Conservation (phyloP, 2,329 filamentous ascomycete genomes). For the Trichoderma simmonsii region DNA sequence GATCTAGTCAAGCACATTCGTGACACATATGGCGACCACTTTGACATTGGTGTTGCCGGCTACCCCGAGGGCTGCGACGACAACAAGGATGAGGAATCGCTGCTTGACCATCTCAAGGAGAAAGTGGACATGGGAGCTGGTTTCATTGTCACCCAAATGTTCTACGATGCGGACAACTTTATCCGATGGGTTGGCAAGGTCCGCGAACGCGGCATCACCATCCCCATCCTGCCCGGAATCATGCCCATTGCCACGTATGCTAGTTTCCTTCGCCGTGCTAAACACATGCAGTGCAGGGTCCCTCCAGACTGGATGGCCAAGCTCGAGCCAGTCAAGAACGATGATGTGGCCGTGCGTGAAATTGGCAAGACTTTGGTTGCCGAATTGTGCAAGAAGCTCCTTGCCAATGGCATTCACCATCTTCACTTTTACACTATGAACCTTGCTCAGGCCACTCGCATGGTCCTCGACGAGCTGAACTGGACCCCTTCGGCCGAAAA, state of each 20-base stretch:
- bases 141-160: slow-evolving; percentile 99
- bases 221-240: slow-evolving; percentile 82
- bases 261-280: slow-evolving; percentile 83
- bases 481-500: slow-evolving; percentile 75
- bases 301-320: slow-evolving; percentile 76
- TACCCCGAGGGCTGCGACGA: slow-evolving; percentile 97
- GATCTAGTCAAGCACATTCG: slow-evolving; percentile 86
- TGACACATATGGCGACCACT: slow-evolving; percentile 67
- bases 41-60: slow-evolving; percentile 95
- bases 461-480: slow-evolving; percentile 87
- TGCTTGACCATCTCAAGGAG: slow-evolving; percentile 92
- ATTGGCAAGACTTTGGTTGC: slow-evolving; percentile 84
- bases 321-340: slow-evolving; percentile 92
- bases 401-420: slow-evolving; percentile 78
- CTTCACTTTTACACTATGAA: slow-evolving; percentile 99
- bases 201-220: slow-evolving; percentile 75
- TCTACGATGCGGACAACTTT: slow-evolving; percentile 97
- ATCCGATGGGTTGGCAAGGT: slow-evolving; percentile 85
- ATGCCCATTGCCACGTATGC: slow-evolving; percentile 92
- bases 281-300: slow-evolving; percentile 84
- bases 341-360: slow-evolving; percentile 87
- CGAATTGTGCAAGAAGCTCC: slow-evolving; percentile 82
- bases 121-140: slow-evolving; percentile 92
- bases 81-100: slow-evolving; percentile 76
- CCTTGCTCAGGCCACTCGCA: slow-evolving; percentile 85